Evolutionary conservation across 805 yeast genomes (phyloP).

Genomic region (Myxozyma monticola): DNA sequence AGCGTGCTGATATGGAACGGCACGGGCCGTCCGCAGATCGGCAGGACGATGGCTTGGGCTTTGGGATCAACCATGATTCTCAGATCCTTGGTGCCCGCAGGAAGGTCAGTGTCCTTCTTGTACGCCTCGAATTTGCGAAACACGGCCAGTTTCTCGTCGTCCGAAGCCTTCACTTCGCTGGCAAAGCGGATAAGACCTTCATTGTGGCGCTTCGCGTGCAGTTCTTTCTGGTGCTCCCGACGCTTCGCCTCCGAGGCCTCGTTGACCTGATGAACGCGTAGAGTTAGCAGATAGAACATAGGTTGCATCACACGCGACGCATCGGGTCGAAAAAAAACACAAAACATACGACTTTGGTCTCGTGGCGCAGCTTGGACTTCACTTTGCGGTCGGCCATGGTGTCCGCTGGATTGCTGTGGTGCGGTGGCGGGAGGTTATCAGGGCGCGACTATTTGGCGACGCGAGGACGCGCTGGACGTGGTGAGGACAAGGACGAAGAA

Average conservation of each 20-base stretch:
- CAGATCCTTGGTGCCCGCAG: constrained; percentile 76
- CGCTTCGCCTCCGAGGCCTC: constrained; percentile 79
- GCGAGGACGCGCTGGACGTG: too few species aligned
- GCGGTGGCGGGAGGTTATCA: background rate
- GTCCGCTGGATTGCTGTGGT: background rate
- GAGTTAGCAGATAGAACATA: background rate
- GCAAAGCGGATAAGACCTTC: constrained; percentile 83
- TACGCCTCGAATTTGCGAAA: constrained; percentile 94
- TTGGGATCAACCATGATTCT: constrained; percentile 84
- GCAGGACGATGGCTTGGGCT: constrained; percentile 84
- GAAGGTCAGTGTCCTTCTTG: constrained; percentile 89
- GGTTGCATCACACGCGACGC: background rate
- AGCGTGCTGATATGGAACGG: constrained; percentile 95
- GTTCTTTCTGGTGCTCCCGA: constrained; percentile 75
- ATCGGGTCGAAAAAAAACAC: background rate
- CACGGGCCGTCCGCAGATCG: constrained; percentile 93
- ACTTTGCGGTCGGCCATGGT: constrained; percentile 22
- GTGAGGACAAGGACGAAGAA: too few species aligned
- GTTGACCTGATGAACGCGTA: constrained; percentile 44
- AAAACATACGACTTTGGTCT: constrained; percentile 21
- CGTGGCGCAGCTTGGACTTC: constrained; percentile 20
- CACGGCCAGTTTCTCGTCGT: constrained; percentile 55
- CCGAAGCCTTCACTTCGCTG: constrained; percentile 66
- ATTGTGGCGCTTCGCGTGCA: constrained; percentile 81
- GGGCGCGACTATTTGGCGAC: too few species aligned